Evolutionary conservation across 192 early-diverging fungal genomes (phyloP), one percentile per base, ranked within the genome.

Genomic region (Phycomyces nitens): DNA sequence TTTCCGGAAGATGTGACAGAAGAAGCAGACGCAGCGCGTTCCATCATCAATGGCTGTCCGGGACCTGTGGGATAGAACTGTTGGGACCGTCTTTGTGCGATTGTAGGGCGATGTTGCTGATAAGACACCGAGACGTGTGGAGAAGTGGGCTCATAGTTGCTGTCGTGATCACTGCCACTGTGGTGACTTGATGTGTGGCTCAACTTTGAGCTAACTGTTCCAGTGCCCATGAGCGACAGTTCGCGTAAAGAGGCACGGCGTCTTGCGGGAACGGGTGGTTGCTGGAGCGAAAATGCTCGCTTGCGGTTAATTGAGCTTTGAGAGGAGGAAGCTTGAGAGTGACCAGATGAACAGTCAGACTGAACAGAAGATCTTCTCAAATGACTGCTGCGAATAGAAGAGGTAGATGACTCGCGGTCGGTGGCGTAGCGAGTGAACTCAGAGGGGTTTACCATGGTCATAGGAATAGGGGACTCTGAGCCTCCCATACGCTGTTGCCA

Each of bases 341-440:
- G 53, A 18, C 53, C 51, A 53, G 60, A 63, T 4, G 60, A 62
- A n/a, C 40, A 50, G 18, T 73, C 71, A 5, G 71, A 73, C 18
- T 66, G 65, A 7, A 73, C 40, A 12, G 71, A 73, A 5, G 71
- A 62, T 6, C 71, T 42, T 40, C 71, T 60, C 10, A 73, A 41
- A 40, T 73, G 71, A 18, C 52, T 61, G 22, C 71, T 73, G 9
- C 55, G 65, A 40, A 73, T 73, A 42, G 71, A 73, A 21, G 71
- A 73, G 6, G 65, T 73, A 1, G 71, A 73, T 0, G 71, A 73
- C 44, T 73, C 71, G 43, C 65, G 54, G 20, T 73, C 71, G 14
- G 61, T 58, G 5, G 71, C 55, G 50, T 73, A 73, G 24, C 62
- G 44, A 8, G 44, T 41, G 38, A 73, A 73, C 12, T 73, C 71